These are phyloP conservation scores for Penicillium simplicissimum DNA, from an alignment of 495 filamentous ascomycete species.

Conservation along the genomic window DNA sequence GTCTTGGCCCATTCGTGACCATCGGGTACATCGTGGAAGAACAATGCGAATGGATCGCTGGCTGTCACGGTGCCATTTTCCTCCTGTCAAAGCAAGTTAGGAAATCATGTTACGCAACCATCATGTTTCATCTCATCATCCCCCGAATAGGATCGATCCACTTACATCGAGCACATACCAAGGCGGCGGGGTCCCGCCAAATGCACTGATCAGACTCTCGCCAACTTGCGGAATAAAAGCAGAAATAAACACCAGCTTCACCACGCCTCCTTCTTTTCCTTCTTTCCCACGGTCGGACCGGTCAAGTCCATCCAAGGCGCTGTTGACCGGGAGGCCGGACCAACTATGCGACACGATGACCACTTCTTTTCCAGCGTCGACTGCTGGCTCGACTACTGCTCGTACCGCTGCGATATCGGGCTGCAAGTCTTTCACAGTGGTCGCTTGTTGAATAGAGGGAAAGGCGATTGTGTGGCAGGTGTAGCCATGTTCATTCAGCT, in stretches of 20 bases:
- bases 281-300: constrained; percentile 33
- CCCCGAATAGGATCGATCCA: neutral
- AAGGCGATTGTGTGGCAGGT: constrained; percentile 31
- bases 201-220: constrained; percentile 36
- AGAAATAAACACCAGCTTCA: constrained; percentile 45
- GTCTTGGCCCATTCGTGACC: constrained; percentile 33
- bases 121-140: neutral
- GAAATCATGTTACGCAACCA: neutral
- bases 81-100: constrained; percentile 18
- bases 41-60: constrained; percentile 30
- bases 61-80: constrained; percentile 30
- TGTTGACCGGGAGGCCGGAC: constrained; percentile 51
- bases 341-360: constrained; percentile 48
- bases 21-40: constrained; percentile 44
- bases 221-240: constrained; percentile 44
- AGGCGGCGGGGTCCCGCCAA: constrained; percentile 36
- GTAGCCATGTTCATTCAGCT: constrained; percentile 24
- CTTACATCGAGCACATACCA: constrained; percentile 43
- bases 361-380: constrained; percentile 35
- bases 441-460: constrained; percentile 35
- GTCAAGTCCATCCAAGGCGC: constrained; percentile 48
- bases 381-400: constrained; percentile 26
- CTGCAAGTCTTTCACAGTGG: constrained; percentile 27
- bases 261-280: constrained; percentile 44
- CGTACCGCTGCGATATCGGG: constrained; percentile 35